Conservation (phyloP, 176 grass and related monocot species). For the Oryza punctata region DNA sequence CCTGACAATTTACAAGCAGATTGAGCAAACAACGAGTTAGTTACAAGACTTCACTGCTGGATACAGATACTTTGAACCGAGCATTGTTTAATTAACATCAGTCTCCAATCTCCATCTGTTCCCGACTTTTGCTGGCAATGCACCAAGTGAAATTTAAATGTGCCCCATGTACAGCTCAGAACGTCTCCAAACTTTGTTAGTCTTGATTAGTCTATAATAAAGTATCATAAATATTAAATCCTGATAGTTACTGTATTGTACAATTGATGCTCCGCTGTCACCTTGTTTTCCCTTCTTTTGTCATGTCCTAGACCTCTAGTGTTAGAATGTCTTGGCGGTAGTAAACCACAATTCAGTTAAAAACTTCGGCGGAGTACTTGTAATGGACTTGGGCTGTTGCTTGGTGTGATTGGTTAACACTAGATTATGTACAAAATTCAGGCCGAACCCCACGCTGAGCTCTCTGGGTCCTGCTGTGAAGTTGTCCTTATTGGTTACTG, state of each 20-base stretch:
- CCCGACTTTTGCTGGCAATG: background rate
- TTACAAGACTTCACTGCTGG: background rate
- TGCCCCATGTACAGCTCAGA: background rate
- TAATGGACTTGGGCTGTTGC: background rate
- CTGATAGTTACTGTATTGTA: background rate
- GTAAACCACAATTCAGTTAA: background rate
- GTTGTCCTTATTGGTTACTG: background rate
- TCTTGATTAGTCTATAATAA: constrained; percentile 23
- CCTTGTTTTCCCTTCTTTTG: background rate
- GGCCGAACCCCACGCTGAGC: background rate
- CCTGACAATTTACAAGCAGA: background rate
- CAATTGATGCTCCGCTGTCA: constrained; percentile 4
- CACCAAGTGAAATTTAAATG: background rate
- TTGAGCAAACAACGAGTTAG: background rate
- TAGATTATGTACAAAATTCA: background rate
- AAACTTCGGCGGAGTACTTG: background rate
- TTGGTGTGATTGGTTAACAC: constrained; percentile 7
- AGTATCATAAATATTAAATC: background rate
- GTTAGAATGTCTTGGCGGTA: background rate
- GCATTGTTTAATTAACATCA: background rate
- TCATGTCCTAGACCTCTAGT: background rate
- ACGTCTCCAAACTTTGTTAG: background rate
- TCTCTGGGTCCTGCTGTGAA: background rate
- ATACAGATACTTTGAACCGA: background rate
- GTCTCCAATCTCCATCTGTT: constrained; percentile 8